Conservation (phyloP, 1,139 yeast genomes). For the Entelexis paramagnoliae region DNA sequence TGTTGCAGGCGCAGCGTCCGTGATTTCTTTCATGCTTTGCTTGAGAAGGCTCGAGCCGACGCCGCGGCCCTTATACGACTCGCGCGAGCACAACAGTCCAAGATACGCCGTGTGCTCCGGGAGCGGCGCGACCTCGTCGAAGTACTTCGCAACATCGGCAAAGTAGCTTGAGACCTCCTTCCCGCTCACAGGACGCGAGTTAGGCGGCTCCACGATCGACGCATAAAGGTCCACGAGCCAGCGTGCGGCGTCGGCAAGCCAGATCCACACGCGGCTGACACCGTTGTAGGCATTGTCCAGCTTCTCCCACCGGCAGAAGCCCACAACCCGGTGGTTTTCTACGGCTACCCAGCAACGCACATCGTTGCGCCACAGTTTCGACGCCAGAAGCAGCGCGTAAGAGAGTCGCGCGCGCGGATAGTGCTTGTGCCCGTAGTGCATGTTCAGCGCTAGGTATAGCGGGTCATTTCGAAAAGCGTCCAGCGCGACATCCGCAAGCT, state of each 20-base stretch:
- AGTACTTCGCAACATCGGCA: background rate
- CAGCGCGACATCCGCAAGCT: constrained; percentile 5
- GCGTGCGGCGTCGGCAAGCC: background rate
- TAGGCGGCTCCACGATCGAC: background rate
- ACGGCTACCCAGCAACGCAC: background rate
- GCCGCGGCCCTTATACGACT: background rate
- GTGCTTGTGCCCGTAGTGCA: background rate
- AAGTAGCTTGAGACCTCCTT: background rate
- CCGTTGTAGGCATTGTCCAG: background rate
- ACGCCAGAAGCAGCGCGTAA: background rate
- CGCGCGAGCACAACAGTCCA: constrained; percentile 1
- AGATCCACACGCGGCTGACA: constrained; percentile 2
- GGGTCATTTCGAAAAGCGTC: constrained; percentile 4
- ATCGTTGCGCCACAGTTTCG: background rate
- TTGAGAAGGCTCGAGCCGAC: background rate
- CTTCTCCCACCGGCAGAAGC: constrained; percentile 4
- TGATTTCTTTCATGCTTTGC: background rate
- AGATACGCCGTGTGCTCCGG: background rate
- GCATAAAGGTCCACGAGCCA: background rate
- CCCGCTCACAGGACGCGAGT: background rate
- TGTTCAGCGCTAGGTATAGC: background rate
- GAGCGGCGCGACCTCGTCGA: background rate
- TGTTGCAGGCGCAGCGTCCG: background rate
- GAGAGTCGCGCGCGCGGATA: background rate
- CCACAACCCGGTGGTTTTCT: background rate